Evolutionary conservation across 805 yeast species (phyloP).

Genomic region (Lachancea lanzarotensis): DNA sequence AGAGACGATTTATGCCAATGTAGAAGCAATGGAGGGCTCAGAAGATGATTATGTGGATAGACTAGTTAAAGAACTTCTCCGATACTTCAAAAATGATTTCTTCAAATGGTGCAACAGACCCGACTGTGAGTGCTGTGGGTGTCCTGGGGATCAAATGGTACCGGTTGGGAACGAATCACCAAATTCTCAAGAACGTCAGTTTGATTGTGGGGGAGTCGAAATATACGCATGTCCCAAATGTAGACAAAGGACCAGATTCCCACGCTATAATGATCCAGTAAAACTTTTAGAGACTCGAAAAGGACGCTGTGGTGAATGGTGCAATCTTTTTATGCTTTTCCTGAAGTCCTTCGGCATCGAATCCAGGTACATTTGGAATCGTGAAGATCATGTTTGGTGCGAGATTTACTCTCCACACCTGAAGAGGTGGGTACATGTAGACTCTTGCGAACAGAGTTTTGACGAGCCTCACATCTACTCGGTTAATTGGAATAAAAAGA

Average conservation of each 20-base stretch:
- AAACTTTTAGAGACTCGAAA: constrained; percentile 51
- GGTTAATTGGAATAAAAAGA: constrained; percentile 86
- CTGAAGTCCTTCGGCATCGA: constrained; percentile 59
- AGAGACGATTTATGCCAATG: constrained; percentile 46
- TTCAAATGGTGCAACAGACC: constrained; percentile 81
- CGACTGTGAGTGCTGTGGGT: constrained; percentile 47
- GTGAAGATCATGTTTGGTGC: constrained; percentile 96
- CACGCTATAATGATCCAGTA: constrained; percentile 66
- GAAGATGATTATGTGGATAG: constrained; percentile 44
- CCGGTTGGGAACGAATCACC: constrained; percentile 39
- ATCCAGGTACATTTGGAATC: constrained; percentile 75
- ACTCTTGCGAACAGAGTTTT: constrained; percentile 79
- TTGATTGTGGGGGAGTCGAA: constrained; percentile 55
- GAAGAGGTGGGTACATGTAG: constrained; percentile 80
- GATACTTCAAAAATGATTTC: constrained; percentile 72
- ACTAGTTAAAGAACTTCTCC: constrained; percentile 49
- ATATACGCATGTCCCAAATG: constrained; percentile 56
- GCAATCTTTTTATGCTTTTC: constrained; percentile 69
- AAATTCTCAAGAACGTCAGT: constrained; percentile 36
- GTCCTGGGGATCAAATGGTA: constrained; percentile 34
- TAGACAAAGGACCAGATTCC: constrained; percentile 46
- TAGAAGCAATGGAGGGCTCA: constrained; percentile 28
- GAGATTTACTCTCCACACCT: constrained; percentile 64
- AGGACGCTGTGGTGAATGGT: constrained; percentile 97
- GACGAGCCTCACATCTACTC: constrained; percentile 76